Evolutionary conservation across 352 stramenopile genomes (phyloP), one percentile per base, ranked within the genome.

Genomic region (Phytopythium oedochilum): DNA sequence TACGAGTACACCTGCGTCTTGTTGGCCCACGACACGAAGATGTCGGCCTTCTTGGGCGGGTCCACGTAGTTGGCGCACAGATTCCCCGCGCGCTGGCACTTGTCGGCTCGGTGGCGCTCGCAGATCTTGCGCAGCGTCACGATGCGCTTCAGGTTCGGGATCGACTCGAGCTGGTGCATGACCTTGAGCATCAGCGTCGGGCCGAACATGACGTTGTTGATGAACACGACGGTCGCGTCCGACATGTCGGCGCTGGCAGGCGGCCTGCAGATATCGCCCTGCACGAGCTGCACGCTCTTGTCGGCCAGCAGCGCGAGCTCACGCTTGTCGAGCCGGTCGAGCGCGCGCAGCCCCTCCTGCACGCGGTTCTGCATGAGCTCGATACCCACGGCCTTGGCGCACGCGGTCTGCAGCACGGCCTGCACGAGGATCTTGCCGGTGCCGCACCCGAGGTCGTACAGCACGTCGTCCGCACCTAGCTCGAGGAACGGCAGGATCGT

Each of bases 291-390:
- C 17, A 90, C 61, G n/a, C 60, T 57, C 51, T 90, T 94, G 43
- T 62, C 59, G 1, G 52, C 55, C 23, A 90, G 64, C n/a, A 83
- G 47, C 2, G 53, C 31, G 8, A 88, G 43, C 2, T 71, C 55
- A 36, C 65, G 76, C 11, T 60, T 36, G 54, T 75, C 55, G 7
- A 91, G 59, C 4, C 83, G 75, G 5, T 74, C 56, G 29, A 94
- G 55, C 5, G 83, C 81, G 20, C 73, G 71, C 10, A 69, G 47
- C 35, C 83, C 83, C 58, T 87, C 76, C 15, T 64, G 22, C 14
- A 92, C 81, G 39, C 83, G 83, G 60, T 94, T 94, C 56, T 89
- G 69, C 83, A 94, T 94, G 29, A 94, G 75, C 43, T 94, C 83
- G 8, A 94, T 89, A 42, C 81, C 83, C 28, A 83, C 81, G n/a